Conservation (phyloP, 306 rosid species). For the Castanospermum australe region DNA sequence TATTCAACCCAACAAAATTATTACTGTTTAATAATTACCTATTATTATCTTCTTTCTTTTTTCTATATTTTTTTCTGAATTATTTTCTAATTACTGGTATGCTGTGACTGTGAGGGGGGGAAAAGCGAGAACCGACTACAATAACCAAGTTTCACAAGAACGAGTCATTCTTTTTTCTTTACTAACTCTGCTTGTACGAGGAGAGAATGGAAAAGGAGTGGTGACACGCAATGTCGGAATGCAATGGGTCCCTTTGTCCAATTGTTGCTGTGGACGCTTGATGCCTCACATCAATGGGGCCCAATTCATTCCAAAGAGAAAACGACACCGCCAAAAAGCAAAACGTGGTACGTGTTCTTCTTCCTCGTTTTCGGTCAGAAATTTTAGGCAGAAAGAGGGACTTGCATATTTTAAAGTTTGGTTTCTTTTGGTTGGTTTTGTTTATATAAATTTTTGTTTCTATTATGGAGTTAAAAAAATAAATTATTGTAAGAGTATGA, state of each 20-base stretch:
- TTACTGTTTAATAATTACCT: slow-evolving; percentile 49
- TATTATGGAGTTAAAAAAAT: too few relatives aligned
- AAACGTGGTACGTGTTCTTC: not conserved
- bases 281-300: slow-evolving; percentile 31
- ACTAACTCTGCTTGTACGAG: too few relatives aligned
- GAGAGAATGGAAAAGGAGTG: not conserved
- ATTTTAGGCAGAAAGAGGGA: too few relatives aligned
- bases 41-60: slow-evolving; percentile 9
- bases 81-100: not conserved
- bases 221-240: not conserved
- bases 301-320: slow-evolving; percentile 11
- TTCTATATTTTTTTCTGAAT: not conserved
- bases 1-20: slow-evolving; percentile 53
- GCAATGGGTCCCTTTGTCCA: slow-evolving; percentile 23
- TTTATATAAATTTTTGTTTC: too few relatives aligned
- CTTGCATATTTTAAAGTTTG: too few relatives aligned
- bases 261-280: not conserved
- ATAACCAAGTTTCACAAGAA: not conserved
- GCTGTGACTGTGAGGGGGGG: not conserved
- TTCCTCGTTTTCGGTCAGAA: not conserved
- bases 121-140: not conserved
- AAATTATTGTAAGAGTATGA: too few relatives aligned
- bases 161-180: not conserved
- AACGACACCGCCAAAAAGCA: not conserved
- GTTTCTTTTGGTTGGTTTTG: too few relatives aligned